Evolutionary conservation across 208 protist species (phyloP).

Genomic region (Trypanosoma melophagium): DNA sequence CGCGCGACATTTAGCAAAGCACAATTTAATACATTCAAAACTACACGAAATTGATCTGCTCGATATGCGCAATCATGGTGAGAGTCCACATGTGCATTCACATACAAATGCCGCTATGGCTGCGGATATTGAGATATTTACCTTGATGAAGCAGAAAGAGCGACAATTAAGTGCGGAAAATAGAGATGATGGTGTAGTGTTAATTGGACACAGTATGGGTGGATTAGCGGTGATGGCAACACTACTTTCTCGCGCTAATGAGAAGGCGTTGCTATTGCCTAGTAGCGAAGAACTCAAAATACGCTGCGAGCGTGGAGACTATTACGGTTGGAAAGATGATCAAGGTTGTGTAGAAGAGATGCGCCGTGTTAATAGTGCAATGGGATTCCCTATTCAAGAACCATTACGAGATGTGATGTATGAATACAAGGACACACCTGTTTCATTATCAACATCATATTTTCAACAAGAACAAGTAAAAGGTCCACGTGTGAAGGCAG

Average conservation of each 20-base stretch:
- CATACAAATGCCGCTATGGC: conserved; percentile 72
- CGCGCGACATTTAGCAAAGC: conserved; percentile 39
- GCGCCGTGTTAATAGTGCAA: conserved; percentile 57
- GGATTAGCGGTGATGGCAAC: conserved; percentile 67
- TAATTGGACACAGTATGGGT: conserved; percentile 90
- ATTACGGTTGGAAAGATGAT: conserved; percentile 27
- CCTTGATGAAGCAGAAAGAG: no score
- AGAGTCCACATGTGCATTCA: conserved; percentile 49
- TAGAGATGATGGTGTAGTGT: conserved; percentile 29
- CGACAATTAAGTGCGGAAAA: background rate
- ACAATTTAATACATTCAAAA: conserved; percentile 36
- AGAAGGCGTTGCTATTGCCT: conserved; percentile 41
- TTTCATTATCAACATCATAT: background rate
- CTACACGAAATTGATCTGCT: conserved; percentile 49
- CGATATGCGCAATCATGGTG: conserved; percentile 88
- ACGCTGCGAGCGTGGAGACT: conserved; percentile 24
- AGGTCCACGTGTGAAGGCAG: conserved; percentile 41
- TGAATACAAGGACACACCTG: conserved; percentile 15
- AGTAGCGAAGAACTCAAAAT: conserved; percentile 2
- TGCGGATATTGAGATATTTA: conserved; percentile 66
- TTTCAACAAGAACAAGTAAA: background rate
- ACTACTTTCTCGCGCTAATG: conserved; percentile 79
- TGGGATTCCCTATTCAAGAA: conserved; percentile 46
- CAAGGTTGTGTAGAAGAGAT: conserved; percentile 38
- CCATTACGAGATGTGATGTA: conserved; percentile 52